These are phyloP conservation scores for Eucalyptus camaldulensis DNA, from an alignment of 345 rosid genomes.

Conservation along the genomic window DNA sequence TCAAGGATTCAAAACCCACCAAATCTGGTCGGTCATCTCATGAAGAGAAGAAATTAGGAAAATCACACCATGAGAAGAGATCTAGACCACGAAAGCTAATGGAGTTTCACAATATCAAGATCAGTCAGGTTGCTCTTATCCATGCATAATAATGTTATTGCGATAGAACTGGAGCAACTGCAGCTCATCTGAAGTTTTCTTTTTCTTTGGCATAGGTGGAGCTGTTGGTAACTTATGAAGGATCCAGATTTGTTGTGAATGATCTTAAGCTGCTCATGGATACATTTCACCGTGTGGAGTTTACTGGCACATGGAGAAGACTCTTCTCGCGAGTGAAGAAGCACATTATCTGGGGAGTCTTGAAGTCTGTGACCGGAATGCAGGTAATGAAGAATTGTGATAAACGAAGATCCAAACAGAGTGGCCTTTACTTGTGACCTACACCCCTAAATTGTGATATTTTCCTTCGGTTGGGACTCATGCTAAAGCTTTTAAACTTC, in stretches of 20 bases:
- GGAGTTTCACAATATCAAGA: conserved; percentile 91
- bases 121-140: conserved; percentile 67
- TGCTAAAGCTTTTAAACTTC: background rate
- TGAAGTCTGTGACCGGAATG: conserved; percentile 98
- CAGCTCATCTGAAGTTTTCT: background rate
- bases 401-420: background rate
- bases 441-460: background rate
- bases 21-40: conserved; percentile 78
- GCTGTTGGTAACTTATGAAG: conserved; percentile 81
- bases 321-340: conserved; percentile 97
- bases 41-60: conserved; percentile 86
- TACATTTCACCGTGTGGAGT: conserved; percentile 78
- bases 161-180: background rate
- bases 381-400: conserved; percentile 37
- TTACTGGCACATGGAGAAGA: conserved; percentile 95
- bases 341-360: conserved; percentile 96
- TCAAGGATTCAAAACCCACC: conserved; percentile 49
- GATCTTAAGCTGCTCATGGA: conserved; percentile 97
- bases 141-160: background rate
- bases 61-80: conserved; percentile 75
- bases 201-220: conserved; percentile 43
- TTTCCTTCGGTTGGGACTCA: background rate
- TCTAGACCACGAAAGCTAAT: conserved; percentile 78
- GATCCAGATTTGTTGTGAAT: conserved; percentile 90
- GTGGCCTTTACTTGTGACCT: background rate